Conservation (phyloP, 495 filamentous ascomycete species). For the Neurospora sp. region DNA sequence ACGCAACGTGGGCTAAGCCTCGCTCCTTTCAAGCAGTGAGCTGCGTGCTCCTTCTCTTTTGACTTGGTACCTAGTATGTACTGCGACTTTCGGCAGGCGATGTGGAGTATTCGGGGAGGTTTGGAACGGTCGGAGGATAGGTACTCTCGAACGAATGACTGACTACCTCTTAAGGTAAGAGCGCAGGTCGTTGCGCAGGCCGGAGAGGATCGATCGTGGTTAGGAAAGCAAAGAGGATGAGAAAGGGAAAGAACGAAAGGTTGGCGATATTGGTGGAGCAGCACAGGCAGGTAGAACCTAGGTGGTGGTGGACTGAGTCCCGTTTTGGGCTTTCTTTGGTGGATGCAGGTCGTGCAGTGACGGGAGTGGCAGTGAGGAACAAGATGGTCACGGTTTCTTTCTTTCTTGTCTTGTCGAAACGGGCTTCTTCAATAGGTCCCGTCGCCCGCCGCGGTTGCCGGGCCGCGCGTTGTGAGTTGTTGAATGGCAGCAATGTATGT, state of each 20-base stretch:
- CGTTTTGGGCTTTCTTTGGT: neutral
- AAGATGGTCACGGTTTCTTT: neutral
- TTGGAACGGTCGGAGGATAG: neutral
- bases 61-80: neutral
- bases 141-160: neutral
- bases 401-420: neutral
- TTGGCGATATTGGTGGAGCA: neutral
- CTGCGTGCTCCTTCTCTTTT: neutral
- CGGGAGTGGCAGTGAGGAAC: neutral
- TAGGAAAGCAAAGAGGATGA: neutral
- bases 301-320: neutral
- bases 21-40: neutral
- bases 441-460: neutral
- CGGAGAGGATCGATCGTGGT: neutral
- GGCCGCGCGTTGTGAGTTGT: neutral
- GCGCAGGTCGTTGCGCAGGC: neutral
- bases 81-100: neutral
- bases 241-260: neutral
- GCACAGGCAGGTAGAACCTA: neutral
- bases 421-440: neutral
- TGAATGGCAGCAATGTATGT: neutral
- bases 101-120: neutral
- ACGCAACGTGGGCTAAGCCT: neutral
- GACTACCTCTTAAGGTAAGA: neutral
- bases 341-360: neutral